Percentiles rank a stretch among this genome's conserved stretches.
Evolutionary conservation across 352 stramenopile species (phyloP).

Genomic region (Sclerospora graminicola): DNA sequence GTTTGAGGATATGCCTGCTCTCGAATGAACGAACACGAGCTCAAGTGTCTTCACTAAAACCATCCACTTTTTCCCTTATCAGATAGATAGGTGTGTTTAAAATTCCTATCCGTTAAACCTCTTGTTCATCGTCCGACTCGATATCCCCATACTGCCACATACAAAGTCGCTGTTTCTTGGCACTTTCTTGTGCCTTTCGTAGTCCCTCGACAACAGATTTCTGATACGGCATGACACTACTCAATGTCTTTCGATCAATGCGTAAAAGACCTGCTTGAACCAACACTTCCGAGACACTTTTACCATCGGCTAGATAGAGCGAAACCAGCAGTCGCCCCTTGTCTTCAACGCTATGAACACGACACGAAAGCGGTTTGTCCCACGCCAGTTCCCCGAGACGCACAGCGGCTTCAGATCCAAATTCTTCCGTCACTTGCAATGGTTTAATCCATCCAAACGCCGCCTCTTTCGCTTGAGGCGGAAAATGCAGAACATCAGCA

Average conservation of each 20-base stretch:
- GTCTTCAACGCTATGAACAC: slow-evolving; percentile 63
- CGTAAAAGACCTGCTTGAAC: slow-evolving; percentile 83
- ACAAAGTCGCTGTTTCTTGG: slow-evolving; percentile 87
- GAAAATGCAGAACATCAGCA: slow-evolving; percentile 80
- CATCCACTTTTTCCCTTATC: background rate
- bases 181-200: slow-evolving; percentile 81
- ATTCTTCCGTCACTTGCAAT: slow-evolving; percentile 82
- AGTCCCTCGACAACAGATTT: slow-evolving; percentile 87
- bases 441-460: slow-evolving; percentile 82
- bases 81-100: too few relatives aligned
- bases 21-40: slow-evolving; percentile 37
- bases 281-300: slow-evolving; percentile 86
- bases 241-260: slow-evolving; percentile 76
- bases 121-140: slow-evolving; percentile 90
- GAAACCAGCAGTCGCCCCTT: slow-evolving; percentile 61
- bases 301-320: slow-evolving; percentile 57
- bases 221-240: slow-evolving; percentile 44
- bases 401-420: slow-evolving; percentile 87
- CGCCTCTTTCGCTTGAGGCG: slow-evolving; percentile 81
- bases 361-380: slow-evolving; percentile 84
- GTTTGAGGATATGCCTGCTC: slow-evolving; percentile 76
- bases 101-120: slow-evolving; percentile 16
- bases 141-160: slow-evolving; percentile 97
- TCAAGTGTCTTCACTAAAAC: background rate
- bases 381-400: slow-evolving; percentile 87